These are phyloP conservation scores for Entelexis paramagnoliae DNA, from an alignment of 1,139 yeast genomes.

Conservation along the genomic window DNA sequence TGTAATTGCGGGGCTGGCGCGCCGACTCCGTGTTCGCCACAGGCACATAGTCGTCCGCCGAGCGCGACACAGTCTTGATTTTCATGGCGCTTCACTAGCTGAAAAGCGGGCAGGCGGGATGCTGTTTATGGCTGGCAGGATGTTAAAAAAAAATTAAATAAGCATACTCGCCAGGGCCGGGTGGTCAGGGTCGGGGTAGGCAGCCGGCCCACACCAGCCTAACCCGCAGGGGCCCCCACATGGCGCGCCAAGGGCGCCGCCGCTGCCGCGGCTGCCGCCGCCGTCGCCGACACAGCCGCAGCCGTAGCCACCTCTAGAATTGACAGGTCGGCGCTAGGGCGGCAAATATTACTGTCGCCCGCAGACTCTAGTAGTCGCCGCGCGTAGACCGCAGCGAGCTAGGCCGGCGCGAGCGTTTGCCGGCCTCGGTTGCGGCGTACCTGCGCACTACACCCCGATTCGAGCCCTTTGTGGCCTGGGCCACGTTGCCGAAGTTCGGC, in stretches of 20 bases:
- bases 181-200: neutral
- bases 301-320: too few species aligned
- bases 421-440: slow-evolving; percentile 1
- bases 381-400: slow-evolving; percentile 2
- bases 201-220: neutral
- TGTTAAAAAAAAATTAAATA: slow-evolving; percentile 5
- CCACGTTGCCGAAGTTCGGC: slow-evolving; percentile 30
- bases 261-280: too few species aligned
- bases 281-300: too few species aligned
- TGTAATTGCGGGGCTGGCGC: slow-evolving; percentile 75
- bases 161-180: neutral
- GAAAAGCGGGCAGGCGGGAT: neutral
- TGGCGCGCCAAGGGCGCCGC: too few species aligned
- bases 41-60: slow-evolving; percentile 84
- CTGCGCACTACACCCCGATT: neutral
- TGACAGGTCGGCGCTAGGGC: too few species aligned
- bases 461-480: neutral
- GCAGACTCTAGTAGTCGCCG: neutral
- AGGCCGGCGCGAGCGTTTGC: slow-evolving; percentile 5
- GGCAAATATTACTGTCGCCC: too few species aligned
- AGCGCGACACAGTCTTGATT: slow-evolving; percentile 81
- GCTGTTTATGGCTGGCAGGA: neutral
- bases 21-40: slow-evolving; percentile 84
- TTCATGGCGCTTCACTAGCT: slow-evolving; percentile 44
- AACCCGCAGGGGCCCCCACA: too few species aligned